Evolutionary conservation across 129 eudicot genomes (phyloP), one percentile per base, ranked within the genome.

Genomic region (Centrapalus pauciflorus): DNA sequence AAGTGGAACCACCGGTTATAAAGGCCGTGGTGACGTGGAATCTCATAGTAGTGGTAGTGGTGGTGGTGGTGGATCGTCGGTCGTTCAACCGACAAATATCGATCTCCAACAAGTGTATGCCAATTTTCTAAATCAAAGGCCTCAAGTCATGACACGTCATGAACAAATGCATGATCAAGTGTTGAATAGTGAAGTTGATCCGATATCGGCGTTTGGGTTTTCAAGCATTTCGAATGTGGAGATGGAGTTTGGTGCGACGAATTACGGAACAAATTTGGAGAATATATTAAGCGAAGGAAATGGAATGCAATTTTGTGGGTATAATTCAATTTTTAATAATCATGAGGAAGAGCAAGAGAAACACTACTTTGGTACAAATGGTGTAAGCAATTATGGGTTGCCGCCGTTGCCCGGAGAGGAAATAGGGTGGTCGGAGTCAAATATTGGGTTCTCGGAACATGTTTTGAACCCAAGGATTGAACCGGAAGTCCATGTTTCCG

Each of bases 321-420:
- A 56, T 6, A 79, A 75, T 17, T 70, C 81, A 4, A 60, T 77
- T 76, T 55, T 72, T 7, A 52, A 26, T 70, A 65, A 70, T 32
- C 21, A 73, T 59, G 66, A 66, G 14, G 25, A 24, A 37, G 66
- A 46, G 41, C 54, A 57, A 12, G 60, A 34, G 7, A 74, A 65
- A 30, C 64, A 65, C 11, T 61, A 67, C 5, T 74, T 80, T 41
- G 78, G 40, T n/a, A 66, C 30, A 30, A 51, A 29, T 66, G 64
- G 32, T 51, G 49, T 71, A 14, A 52, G 82, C 25, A 68, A 54
- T 34, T 67, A 38, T 25, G 79, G 71, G 61, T 61, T 88, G 81
- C 88, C 88, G 8, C 86, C 91, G 11, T 74, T 81, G 88, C 90
- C 90, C 0, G 84, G 86, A 19, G 84, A 84, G 68, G 84, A 80